These are phyloP conservation scores for Saccharomycopsis babjevae DNA, from an alignment of 805 yeast genomes.

Conservation along the genomic window DNA sequence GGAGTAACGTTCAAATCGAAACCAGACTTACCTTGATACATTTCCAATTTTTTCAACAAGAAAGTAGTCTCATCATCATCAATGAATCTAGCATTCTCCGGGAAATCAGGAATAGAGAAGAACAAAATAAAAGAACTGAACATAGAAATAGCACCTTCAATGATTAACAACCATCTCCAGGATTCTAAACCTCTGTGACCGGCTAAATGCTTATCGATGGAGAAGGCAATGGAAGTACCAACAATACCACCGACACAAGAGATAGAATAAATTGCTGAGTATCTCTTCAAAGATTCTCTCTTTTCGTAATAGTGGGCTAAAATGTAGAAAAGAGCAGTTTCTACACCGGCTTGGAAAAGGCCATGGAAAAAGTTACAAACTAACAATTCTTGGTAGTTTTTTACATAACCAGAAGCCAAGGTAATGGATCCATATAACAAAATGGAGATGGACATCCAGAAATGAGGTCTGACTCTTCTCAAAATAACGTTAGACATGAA, in stretches of 20 bases:
- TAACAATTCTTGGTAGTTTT: conserved; percentile 45
- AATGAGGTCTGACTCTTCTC: conserved; percentile 50
- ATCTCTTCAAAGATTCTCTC: conserved; percentile 57
- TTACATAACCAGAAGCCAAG: conserved; percentile 54
- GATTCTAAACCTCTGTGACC: conserved; percentile 34
- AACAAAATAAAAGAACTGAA: conserved; percentile 25
- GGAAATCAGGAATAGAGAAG: conserved; percentile 61
- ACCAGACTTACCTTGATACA: conserved; percentile 41
- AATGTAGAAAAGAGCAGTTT: conserved; percentile 67
- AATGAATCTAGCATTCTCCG: conserved; percentile 53
- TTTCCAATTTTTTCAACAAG: conserved; percentile 48
- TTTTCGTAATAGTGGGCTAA: conserved; percentile 57
- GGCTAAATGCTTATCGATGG: conserved; percentile 41
- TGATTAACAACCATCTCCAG: conserved; percentile 44
- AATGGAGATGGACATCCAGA: conserved; percentile 53
- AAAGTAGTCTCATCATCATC: conserved; percentile 41
- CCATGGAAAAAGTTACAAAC: conserved; percentile 60
- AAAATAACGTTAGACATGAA: conserved; percentile 52
- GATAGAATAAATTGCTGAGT: conserved; percentile 52
- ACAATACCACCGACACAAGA: conserved; percentile 72
- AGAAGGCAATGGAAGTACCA: conserved; percentile 62
- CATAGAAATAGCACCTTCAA: conserved; percentile 34
- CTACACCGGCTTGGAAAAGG: conserved; percentile 58
- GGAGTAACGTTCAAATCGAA: conserved; percentile 37
- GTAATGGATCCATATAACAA: conserved; percentile 54